Evolutionary conservation across 2,329 filamentous ascomycete species (phyloP), one percentile per base, ranked within the genome.

Genomic region (Fragosphaeria purpurea): DNA sequence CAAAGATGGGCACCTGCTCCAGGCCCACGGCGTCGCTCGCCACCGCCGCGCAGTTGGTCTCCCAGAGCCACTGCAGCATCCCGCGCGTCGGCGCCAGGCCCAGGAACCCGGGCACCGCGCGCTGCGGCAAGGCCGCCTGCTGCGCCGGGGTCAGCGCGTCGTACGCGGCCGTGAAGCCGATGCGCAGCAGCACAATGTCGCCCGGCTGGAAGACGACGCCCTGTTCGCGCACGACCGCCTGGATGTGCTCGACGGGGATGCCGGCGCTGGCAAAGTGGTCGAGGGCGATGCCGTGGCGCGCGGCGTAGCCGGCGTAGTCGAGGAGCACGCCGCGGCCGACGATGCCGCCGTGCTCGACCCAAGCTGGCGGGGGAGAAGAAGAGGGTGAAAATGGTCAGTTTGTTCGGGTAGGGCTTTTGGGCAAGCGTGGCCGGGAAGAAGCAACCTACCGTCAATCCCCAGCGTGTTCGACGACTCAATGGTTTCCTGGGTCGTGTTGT

Each of bases 321-420:
- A 74, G 57, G 11, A 74, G 62, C 11, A 74, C 65, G 9, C 70
- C 70, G 2, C 70, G 67, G 35, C 70, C 70, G 41, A 69, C 64
- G 32, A 72, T 66, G 3, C 68, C 67, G 32, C 66, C 66, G 2
- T 62, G 62, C 11, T 65, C 61, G 8, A 62, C 63, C 62, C 61
- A 66, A 37, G 63, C 67, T 65, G 57, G 13, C 40, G 50, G 13
- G 54, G 22, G 1, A 47, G 13, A 42, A 13, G 32, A 45, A 11
- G 22, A 22, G 22, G 22, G 22, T 22, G 22, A 22, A 22, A 22
- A 22, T 22, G 22, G 22, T 22, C 22, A 22, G 22, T 22, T 22
- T n/a, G n/a, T n/a, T n/a, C n/a, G n/a, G n/a, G n/a, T n/a, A n/a
- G n/a, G n/a, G n/a, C n/a, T n/a, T n/a, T n/a, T n/a, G n/a, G n/a